Base-by-base conservation (phyloP, 768 basidiomycete species). In the Mycena galopus region DNA sequence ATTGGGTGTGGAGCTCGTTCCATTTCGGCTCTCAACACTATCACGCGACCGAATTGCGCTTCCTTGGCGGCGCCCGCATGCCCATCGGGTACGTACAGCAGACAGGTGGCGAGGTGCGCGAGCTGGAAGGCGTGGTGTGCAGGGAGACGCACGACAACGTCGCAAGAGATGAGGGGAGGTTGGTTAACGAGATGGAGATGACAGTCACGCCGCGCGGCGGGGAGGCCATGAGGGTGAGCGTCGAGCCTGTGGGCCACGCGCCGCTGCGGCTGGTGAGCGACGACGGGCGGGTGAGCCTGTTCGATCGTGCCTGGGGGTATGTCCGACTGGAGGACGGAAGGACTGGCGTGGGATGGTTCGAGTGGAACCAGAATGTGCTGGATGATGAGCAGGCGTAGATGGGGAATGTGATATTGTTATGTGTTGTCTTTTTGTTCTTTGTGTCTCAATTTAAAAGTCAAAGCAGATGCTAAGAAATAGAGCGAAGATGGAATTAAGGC, bases 291-390 rank as follows among this genome's bases (percentile, higher is more conserved):
- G 60, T 61, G 27, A 61, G 60, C 60, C 42, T 61, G 42, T 61
- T 61, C 30, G 60, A 61, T 61, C 60, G 60, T 61, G 60, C 60
- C 42, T 61, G 60, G 60, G n/a, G 60, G 42, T 42, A 42, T 61
- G 60, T 61, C 60, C 60, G 60, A 42, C 60, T 61, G 39, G 60
- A 61, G 42, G 60, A 61, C 32, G 60, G 60, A 61, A 61, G 60
- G 60, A 61, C 60, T 47, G 60, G 60, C 27, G 42, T 61, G 42
- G 60, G 60, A 42, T 61, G 60, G 60, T 61, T 61, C 42, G 60
- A 61, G 60, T 61, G 60, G 60, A 61, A 61, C 42, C 60, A 61
- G 60, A 61, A 61, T 61, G 39, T 61, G 39, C 60, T 61, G 60
- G 60, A 61, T 44, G 60, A 61, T 61, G 60, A 42, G 42, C 35